These are phyloP conservation scores for Penicillium ochrochloron DNA, from an alignment of 495 filamentous ascomycete species.

Conservation along the genomic window DNA sequence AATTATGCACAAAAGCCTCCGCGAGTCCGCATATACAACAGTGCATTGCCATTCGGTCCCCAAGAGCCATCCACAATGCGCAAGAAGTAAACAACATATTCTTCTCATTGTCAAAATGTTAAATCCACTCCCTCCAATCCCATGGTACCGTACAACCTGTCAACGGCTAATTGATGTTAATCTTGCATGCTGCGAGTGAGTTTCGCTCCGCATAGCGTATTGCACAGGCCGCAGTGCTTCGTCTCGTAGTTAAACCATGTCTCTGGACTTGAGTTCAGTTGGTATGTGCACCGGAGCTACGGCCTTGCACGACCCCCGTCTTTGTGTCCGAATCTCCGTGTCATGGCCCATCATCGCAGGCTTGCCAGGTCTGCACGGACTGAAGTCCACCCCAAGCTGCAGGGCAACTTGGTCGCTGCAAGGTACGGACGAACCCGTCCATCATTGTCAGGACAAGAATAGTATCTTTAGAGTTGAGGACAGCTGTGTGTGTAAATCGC, in stretches of 20 bases:
- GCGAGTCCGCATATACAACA: neutral
- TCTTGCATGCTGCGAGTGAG: neutral
- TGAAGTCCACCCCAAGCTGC: constrained; percentile 19
- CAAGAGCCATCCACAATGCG: neutral
- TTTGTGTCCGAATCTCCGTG: neutral
- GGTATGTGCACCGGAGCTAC: constrained; percentile 3
- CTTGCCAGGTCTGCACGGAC: constrained; percentile 29
- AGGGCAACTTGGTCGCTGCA: constrained; percentile 35
- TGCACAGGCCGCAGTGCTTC: neutral
- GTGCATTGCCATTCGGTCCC: neutral
- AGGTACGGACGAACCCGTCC: constrained; percentile 41
- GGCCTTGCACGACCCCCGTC: neutral
- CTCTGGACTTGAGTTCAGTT: neutral
- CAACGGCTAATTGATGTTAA: neutral
- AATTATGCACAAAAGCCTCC: neutral
- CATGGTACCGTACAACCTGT: neutral
- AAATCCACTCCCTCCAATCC: neutral
- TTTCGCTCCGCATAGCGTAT: neutral
- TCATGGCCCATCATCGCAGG: neutral
- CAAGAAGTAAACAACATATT: neutral
- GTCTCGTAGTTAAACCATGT: neutral
- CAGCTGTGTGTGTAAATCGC: neutral
- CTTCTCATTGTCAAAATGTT: neutral
- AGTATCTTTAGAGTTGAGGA: neutral
- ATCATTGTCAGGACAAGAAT: constrained; percentile 20